Evolutionary conservation across 2,329 filamentous ascomycete genomes (phyloP).

Genomic region (Pezicula rhizophila): DNA sequence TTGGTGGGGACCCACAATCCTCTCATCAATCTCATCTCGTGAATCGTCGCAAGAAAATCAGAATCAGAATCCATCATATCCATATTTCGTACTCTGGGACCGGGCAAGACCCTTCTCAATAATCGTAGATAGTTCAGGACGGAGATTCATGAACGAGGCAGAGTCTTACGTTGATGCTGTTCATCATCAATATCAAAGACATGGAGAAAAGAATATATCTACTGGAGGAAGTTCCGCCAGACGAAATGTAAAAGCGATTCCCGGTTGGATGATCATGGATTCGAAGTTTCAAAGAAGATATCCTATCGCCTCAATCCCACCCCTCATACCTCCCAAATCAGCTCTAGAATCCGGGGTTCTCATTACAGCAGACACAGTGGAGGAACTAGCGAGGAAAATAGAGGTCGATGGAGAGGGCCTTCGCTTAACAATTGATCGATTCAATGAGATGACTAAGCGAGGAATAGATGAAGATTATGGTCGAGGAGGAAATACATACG

Average conservation of each 20-base stretch:
- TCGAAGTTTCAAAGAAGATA: constrained; percentile 18
- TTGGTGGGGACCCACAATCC: constrained; percentile 30
- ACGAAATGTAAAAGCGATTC: constrained; percentile 17
- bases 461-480: constrained; percentile 29
- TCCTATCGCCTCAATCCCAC: constrained; percentile 12
- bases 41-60: too few relatives aligned
- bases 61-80: constrained; percentile 12
- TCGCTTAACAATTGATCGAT: constrained; percentile 20
- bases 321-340: constrained; percentile 11
- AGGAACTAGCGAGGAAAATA: constrained; percentile 22
- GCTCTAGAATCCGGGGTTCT: constrained; percentile 20
- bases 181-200: constrained; percentile 15
- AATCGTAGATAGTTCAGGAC: constrained; percentile 28
- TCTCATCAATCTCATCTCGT: too few relatives aligned
- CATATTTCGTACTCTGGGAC: constrained; percentile 23
- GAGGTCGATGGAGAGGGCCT: constrained; percentile 18
- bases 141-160: constrained; percentile 31
- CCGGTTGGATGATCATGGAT: constrained; percentile 29
- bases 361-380: constrained; percentile 18
- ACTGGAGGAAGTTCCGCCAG: too few relatives aligned
- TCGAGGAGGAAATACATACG: constrained; percentile 27
- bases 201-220: too few relatives aligned
- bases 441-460: constrained; percentile 24
- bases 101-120: constrained; percentile 28
- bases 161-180: constrained; percentile 26